Percentiles rank a stretch among this genome's conserved stretches.
phyloP scores from a whole-genome alignment of 2,329 filamentous ascomycete genomes.

The Verticillium albo-atrum region DNA sequence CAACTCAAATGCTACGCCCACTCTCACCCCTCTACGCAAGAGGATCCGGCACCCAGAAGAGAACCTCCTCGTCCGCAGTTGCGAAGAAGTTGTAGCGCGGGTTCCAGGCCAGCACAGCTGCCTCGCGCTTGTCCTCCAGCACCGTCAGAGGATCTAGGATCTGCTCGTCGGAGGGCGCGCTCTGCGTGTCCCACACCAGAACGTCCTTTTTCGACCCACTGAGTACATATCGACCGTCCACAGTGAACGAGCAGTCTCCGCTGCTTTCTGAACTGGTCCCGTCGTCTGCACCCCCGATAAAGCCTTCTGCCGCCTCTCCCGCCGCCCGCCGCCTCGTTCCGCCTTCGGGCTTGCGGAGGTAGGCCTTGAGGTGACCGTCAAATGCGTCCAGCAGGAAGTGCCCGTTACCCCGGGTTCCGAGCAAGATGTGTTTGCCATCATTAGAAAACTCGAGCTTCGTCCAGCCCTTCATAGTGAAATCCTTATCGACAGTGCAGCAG shows the following conservation, averaged over 20 bases:
- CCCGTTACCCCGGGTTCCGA: slow-evolving; percentile 78
- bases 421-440: slow-evolving; percentile 80
- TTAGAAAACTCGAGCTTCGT: slow-evolving; percentile 94
- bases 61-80: slow-evolving; percentile 78
- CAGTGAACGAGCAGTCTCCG: slow-evolving; percentile 83
- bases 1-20: background rate
- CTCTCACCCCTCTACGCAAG: slow-evolving; percentile 32
- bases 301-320: slow-evolving; percentile 37
- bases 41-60: slow-evolving; percentile 74
- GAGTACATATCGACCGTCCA: slow-evolving; percentile 84
- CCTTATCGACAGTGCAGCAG: slow-evolving; percentile 41
- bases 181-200: slow-evolving; percentile 79
- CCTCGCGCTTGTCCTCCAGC: slow-evolving; percentile 62
- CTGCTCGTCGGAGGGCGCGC: slow-evolving; percentile 48
- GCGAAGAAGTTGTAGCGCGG: slow-evolving; percentile 89
- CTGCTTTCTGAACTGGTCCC: slow-evolving; percentile 47
- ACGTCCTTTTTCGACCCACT: slow-evolving; percentile 73
- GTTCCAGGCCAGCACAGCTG: slow-evolving; percentile 79
- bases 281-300: slow-evolving; percentile 15
- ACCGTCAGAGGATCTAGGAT: slow-evolving; percentile 59
- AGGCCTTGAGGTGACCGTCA: slow-evolving; percentile 72
- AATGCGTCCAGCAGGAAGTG: slow-evolving; percentile 96
- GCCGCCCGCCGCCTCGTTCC: slow-evolving; percentile 47
- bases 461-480: slow-evolving; percentile 68
- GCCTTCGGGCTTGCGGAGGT: slow-evolving; percentile 56